phyloP scores from a whole-genome alignment of 768 basidiomycete genomes.

The Serpula lacrymans region DNA sequence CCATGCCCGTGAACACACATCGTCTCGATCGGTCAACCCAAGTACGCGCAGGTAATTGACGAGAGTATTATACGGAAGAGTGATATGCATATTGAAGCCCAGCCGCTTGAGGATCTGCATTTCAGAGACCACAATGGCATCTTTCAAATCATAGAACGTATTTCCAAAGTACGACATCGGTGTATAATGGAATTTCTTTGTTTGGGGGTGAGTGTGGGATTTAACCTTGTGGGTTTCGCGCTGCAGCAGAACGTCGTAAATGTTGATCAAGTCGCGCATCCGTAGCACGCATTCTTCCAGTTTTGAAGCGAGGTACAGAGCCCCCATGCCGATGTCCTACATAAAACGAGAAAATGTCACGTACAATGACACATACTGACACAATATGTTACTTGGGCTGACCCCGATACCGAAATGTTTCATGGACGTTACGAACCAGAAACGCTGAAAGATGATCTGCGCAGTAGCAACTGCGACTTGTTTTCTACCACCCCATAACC shows the following conservation, averaged over 20 bases:
- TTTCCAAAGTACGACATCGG: constrained; percentile 89
- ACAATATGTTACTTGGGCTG: constrained; percentile 29
- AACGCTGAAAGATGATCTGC: constrained; percentile 93
- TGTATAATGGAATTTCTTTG: constrained; percentile 56
- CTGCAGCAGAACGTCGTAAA: constrained; percentile 86
- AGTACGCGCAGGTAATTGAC: constrained; percentile 93
- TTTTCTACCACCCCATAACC: constrained; percentile 53
- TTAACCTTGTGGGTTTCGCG: constrained; percentile 55
- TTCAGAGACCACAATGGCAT: constrained; percentile 89
- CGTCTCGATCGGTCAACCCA: constrained; percentile 71
- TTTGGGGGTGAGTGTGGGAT: constrained; percentile 17
- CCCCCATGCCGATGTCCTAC: constrained; percentile 88
- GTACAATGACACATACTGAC: constrained; percentile 6
- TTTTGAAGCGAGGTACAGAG: constrained; percentile 84
- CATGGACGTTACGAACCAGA: constrained; percentile 95
- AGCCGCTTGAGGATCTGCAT: constrained; percentile 97
- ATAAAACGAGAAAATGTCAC: constrained; percentile 5
- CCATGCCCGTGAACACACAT: constrained; percentile 81
- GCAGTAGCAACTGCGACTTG: constrained; percentile 97
- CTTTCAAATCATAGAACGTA: constrained; percentile 92
- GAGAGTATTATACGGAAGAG: constrained; percentile 89
- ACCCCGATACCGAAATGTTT: constrained; percentile 93
- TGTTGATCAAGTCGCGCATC: constrained; percentile 92
- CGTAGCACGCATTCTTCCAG: constrained; percentile 89
- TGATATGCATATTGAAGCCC: constrained; percentile 92